Percentiles rank a stretch among this genome's conserved stretches.
Evolutionary conservation across 176 grass and related monocot genomes (phyloP).

Genomic region (Cocos nucifera): DNA sequence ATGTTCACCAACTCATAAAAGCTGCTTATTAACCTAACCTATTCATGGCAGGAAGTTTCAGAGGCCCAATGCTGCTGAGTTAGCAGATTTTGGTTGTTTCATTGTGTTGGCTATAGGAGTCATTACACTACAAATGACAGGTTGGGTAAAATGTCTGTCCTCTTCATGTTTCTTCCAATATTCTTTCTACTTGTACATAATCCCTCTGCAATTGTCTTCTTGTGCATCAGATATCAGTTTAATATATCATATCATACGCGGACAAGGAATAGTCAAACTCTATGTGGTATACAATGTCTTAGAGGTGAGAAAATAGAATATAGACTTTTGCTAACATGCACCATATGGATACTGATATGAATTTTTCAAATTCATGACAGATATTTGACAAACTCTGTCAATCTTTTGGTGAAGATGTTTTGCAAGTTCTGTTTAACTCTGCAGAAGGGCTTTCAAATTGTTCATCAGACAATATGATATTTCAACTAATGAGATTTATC

Average conservation of each 20-base stretch:
- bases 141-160: conserved; percentile 12
- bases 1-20: neutral
- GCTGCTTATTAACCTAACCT: conserved; percentile 1
- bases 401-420: conserved; percentile 94
- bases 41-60: conserved; percentile 67
- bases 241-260: conserved; percentile 99
- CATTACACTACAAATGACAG: conserved; percentile 83
- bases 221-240: conserved; percentile 93
- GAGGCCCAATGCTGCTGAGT: conserved; percentile 77
- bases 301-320: conserved; percentile 60
- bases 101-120: conserved; percentile 87
- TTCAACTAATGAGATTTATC: conserved; percentile 73
- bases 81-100: conserved; percentile 97
- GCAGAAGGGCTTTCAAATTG: conserved; percentile 82
- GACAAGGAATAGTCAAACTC: conserved; percentile 94
- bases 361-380: conserved; percentile 30
- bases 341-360: conserved; percentile 1
- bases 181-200: neutral
- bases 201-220: conserved; percentile 17
- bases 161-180: no score
- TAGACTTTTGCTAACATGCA: conserved; percentile 11
- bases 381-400: conserved; percentile 99
- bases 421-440: conserved; percentile 96
- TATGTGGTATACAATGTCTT: conserved; percentile 99
- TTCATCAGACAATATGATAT: conserved; percentile 48